These are phyloP conservation scores for Stenocarpella maydis DNA, from an alignment of 2,329 filamentous ascomycete genomes.

Conservation along the genomic window DNA sequence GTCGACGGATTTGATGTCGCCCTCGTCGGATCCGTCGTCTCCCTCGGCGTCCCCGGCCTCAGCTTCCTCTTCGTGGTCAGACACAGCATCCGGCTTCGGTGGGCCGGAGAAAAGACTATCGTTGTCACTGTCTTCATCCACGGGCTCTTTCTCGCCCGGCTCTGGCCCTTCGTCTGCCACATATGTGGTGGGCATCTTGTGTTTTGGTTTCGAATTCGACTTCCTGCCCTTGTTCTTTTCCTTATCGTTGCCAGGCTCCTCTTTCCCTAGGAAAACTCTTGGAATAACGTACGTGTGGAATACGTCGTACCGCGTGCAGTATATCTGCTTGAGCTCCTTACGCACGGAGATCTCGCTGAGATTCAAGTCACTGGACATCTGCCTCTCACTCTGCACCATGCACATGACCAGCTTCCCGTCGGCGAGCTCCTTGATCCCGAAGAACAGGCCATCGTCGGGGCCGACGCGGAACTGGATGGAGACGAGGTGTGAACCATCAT, in stretches of 20 bases:
- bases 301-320: constrained; percentile 28
- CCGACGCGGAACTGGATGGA: constrained; percentile 10
- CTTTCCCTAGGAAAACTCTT: not conserved
- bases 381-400: constrained; percentile 21
- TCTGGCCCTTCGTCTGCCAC: not conserved
- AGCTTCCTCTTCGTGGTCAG: too few relatives aligned
- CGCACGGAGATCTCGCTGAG: constrained; percentile 25
- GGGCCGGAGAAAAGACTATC: not conserved
- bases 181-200: not conserved
- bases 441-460: constrained; percentile 9
- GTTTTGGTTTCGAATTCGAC: not conserved
- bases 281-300: not conserved
- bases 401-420: constrained; percentile 21
- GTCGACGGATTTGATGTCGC: not conserved
- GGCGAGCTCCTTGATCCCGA: constrained; percentile 13
- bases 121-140: not conserved
- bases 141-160: not conserved
- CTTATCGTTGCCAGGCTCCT: not conserved
- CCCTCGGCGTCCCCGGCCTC: not conserved
- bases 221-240: not conserved
- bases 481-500: not conserved
- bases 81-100: not conserved
- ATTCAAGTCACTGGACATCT: constrained; percentile 3
- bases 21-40: not conserved
- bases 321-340: constrained; percentile 24